Conservation (phyloP, 371 early-diverging fungal species). For the Actinomortierella ambigua region DNA sequence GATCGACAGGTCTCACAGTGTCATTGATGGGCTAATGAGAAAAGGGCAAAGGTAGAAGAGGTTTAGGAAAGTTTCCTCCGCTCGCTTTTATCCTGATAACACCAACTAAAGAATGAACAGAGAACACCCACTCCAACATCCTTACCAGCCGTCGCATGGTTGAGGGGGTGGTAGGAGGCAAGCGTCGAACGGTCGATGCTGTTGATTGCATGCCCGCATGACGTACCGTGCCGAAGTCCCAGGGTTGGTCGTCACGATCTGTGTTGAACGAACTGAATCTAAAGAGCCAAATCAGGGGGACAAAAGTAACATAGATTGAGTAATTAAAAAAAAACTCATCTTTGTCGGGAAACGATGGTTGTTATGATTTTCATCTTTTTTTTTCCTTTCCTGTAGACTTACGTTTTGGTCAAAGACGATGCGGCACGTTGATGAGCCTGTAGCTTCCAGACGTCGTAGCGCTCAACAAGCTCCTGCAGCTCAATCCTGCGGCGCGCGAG, state of each 20-base stretch:
- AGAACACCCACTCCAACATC: no score
- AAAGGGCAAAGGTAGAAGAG: neutral
- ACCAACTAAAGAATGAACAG: neutral
- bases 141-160: conserved; percentile 20
- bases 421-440: conserved; percentile 61
- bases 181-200: conserved; percentile 26
- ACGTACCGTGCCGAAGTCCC: conserved; percentile 66
- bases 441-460: conserved; percentile 77
- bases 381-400: conserved; percentile 21
- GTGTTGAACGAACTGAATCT: conserved; percentile 47
- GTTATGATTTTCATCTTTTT: neutral
- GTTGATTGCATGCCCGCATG: conserved; percentile 25
- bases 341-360: no score
- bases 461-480: conserved; percentile 85
- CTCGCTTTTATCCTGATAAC: neutral
- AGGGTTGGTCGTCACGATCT: conserved; percentile 50
- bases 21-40: conserved; percentile 9
- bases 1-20: conserved; percentile 24
- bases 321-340: neutral
- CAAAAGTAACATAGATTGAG: neutral
- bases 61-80: neutral
- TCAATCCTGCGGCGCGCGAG: conserved; percentile 76
- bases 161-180: conserved; percentile 5
- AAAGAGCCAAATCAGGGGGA: no score
- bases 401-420: conserved; percentile 62